phyloP scores from a whole-genome alignment of 192 early-diverging fungal genomes.

The Coemansia sp. region DNA sequence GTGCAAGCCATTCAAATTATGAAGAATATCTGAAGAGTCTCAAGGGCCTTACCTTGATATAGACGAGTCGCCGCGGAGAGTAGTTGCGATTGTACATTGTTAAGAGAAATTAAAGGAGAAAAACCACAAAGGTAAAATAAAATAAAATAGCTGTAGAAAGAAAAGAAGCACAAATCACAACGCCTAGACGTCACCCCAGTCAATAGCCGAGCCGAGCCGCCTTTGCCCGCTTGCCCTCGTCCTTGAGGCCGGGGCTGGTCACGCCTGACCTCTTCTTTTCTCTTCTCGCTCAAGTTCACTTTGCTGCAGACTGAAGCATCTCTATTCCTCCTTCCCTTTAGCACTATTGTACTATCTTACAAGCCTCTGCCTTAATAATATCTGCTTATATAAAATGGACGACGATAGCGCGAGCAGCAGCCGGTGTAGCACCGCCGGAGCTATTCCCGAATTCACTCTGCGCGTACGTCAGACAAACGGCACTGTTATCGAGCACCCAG shows the following conservation, averaged over 20 bases:
- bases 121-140: background rate
- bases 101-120: background rate
- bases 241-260: background rate
- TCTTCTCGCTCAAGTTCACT: background rate
- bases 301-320: background rate
- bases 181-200: background rate
- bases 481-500: conserved; percentile 24
- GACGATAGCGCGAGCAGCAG: conserved; percentile 16
- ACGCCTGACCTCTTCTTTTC: background rate
- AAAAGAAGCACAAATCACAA: background rate
- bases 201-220: conserved; percentile 1
- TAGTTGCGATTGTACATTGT: conserved; percentile 49
- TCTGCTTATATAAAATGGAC: conserved; percentile 4
- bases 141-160: background rate
- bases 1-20: background rate
- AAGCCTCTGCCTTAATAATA: background rate
- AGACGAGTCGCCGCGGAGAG: conserved; percentile 39
- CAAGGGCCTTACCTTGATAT: conserved; percentile 44
- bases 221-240: background rate
- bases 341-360: background rate
- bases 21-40: background rate
- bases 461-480: conserved; percentile 41
- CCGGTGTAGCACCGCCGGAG: background rate
- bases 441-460: conserved; percentile 17
- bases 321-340: background rate